Percentiles rank a stretch among this genome's conserved stretches.
Conservation (phyloP, 2,329 filamentous ascomycete genomes). For the Neoarthrinium moseri region DNA sequence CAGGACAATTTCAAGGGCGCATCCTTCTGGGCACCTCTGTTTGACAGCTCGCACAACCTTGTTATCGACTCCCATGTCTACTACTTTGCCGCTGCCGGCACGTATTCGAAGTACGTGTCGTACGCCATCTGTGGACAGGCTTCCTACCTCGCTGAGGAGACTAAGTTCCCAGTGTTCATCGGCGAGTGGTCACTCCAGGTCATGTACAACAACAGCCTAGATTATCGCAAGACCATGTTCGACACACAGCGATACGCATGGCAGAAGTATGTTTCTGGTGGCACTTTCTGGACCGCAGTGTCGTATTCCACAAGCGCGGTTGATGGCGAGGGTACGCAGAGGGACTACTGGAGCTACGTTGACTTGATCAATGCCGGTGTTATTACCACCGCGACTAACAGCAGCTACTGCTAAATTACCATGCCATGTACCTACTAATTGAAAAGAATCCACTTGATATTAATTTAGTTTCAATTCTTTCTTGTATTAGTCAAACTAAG, state of each 20-base stretch:
- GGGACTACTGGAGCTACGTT: conserved; percentile 12
- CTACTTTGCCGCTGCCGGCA: conserved; percentile 17
- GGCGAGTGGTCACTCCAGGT: conserved; percentile 34
- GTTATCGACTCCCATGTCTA: conserved; percentile 30
- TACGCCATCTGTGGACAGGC: conserved; percentile 1
- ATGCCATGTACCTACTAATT: too few species aligned
- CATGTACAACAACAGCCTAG: conserved; percentile 29
- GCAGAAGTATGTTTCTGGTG: conserved; percentile 27
- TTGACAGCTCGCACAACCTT: conserved; percentile 22
- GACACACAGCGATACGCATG: conserved; percentile 33
- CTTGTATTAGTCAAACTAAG: too few species aligned
- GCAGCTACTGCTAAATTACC: background rate
- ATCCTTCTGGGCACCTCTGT: conserved; percentile 25
- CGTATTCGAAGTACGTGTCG: background rate
- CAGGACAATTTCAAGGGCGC: conserved; percentile 28
- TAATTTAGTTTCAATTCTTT: too few species aligned
- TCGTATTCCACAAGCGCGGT: conserved; percentile 12
- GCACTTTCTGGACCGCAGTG: conserved; percentile 27
- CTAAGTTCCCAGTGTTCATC: conserved; percentile 31
- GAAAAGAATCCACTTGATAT: too few species aligned
- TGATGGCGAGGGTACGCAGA: conserved; percentile 14
- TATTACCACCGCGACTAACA: conserved; percentile 3
- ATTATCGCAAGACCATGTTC: conserved; percentile 24
- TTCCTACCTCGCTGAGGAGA: conserved; percentile 5
- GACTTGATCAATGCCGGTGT: conserved; percentile 8